A percentile compares a stretch with the other conserved stretches of the same genome.
phyloP scores from a whole-genome alignment of 768 basidiomycete genomes.

The Leccinum incarnatum region DNA sequence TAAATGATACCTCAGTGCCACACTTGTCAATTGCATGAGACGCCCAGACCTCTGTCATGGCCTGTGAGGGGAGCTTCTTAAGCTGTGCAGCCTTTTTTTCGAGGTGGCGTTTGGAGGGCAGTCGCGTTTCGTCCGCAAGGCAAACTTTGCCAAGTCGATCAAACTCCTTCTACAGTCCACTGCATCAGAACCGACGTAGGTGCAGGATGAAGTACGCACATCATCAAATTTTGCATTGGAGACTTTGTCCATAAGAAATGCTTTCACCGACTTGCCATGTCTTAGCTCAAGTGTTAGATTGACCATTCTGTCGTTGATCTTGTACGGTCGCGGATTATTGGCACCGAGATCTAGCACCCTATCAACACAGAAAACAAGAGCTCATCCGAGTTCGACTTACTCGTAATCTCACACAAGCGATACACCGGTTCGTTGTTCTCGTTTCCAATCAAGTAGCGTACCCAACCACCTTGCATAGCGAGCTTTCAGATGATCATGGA shows the following conservation, averaged over 20 bases:
- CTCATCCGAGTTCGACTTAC: slow-evolving; percentile 46
- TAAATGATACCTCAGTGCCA: slow-evolving; percentile 32
- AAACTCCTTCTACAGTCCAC: slow-evolving; percentile 62
- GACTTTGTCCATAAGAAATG: slow-evolving; percentile 80
- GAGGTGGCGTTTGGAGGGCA: slow-evolving; percentile 66
- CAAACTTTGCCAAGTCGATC: slow-evolving; percentile 51
- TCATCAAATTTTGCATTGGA: slow-evolving; percentile 67
- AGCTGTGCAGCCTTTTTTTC: slow-evolving; percentile 67
- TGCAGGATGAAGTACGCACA: slow-evolving; percentile 42
- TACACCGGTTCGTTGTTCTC: slow-evolving; percentile 63
- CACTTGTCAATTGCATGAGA: slow-evolving; percentile 6
- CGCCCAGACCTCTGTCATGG: slow-evolving; percentile 73
- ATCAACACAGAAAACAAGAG: slow-evolving; percentile 2
- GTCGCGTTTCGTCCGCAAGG: slow-evolving; percentile 49
- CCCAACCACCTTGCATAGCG: slow-evolving; percentile 65
- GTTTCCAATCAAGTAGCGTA: slow-evolving; percentile 75
- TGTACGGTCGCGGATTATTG: slow-evolving; percentile 63
- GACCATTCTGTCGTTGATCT: slow-evolving; percentile 59
- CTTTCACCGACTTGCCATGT: slow-evolving; percentile 63
- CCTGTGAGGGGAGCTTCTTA: slow-evolving; percentile 52
- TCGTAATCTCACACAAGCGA: slow-evolving; percentile 74
- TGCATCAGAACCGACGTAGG: slow-evolving; percentile 9
- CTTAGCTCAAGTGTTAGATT: slow-evolving; percentile 72
- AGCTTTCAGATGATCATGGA: slow-evolving; percentile 8
- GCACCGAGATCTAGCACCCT: slow-evolving; percentile 46